phyloP scores from a whole-genome alignment of 768 basidiomycete genomes.

The Cystobasidium onofrii region DNA sequence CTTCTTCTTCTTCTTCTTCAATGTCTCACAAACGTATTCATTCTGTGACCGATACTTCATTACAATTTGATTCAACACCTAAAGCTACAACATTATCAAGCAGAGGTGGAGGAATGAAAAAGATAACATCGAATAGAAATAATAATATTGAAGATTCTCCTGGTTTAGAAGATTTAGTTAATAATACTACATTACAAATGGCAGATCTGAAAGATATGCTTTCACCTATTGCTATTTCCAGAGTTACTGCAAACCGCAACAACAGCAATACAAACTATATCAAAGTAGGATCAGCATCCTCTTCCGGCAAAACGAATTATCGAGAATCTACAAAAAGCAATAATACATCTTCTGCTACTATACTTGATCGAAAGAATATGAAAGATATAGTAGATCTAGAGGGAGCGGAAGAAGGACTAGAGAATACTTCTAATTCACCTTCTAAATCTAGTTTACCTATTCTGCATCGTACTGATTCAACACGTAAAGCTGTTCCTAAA shows the following conservation, averaged over 20 bases:
- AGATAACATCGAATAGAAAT: neutral
- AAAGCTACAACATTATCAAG: neutral
- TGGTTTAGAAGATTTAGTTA: constrained; percentile 1
- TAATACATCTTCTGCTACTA: too few species aligned
- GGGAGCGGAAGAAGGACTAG: neutral
- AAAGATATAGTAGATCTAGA: neutral
- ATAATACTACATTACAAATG: constrained; percentile 16
- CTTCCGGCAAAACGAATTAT: too few species aligned
- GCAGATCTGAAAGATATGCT: constrained; percentile 13
- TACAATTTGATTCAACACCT: neutral
- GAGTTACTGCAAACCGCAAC: neutral
- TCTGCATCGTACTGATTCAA: neutral
- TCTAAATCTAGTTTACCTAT: neutral
- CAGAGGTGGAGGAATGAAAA: too few species aligned
- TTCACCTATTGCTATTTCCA: neutral
- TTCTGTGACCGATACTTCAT: neutral
- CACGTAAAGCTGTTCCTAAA: neutral
- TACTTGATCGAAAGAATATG: neutral
- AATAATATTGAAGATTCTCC: neutral
- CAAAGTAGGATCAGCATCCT: too few species aligned
- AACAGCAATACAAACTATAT: neutral
- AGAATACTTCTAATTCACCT: neutral
- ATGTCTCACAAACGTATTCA: neutral
- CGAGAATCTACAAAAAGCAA: neutral
- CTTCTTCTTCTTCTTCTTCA: too few species aligned